phyloP scores from a whole-genome alignment of 768 basidiomycete species.

The Tylopilus sp. region DNA sequence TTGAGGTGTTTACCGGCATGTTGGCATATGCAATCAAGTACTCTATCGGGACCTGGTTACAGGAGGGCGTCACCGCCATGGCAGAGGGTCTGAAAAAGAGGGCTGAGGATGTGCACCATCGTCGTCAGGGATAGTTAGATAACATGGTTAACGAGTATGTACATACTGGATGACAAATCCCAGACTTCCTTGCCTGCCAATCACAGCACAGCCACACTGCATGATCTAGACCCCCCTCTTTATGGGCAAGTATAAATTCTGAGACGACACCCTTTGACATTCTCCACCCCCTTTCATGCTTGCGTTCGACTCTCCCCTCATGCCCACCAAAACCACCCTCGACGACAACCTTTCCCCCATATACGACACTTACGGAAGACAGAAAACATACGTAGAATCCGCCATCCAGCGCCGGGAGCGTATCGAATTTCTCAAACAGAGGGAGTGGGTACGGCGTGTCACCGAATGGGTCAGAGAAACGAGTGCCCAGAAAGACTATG shows the following conservation, averaged over 20 bases:
- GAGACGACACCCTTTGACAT: conserved; percentile 12
- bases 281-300: conserved; percentile 16
- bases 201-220: conserved; percentile 23
- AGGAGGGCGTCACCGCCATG: conserved; percentile 48
- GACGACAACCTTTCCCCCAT: conserved; percentile 21
- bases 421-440: conserved; percentile 47
- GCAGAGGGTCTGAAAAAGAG: conserved; percentile 54
- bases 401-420: conserved; percentile 47
- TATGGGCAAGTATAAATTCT: conserved; percentile 13
- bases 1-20: conserved; percentile 56
- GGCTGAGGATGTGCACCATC: conserved; percentile 35
- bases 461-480: conserved; percentile 36
- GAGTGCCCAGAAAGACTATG: conserved; percentile 25
- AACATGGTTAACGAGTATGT: conserved; percentile 1
- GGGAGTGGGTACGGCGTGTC: conserved; percentile 41
- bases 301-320: conserved; percentile 13
- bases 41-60: conserved; percentile 42
- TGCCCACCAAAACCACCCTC: conserved; percentile 14
- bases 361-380: conserved; percentile 44
- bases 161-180: conserved; percentile 18
- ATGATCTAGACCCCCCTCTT: conserved; percentile 23
- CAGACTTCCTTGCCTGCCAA: conserved; percentile 19
- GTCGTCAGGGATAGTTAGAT: background rate
- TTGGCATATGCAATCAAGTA: conserved; percentile 51
- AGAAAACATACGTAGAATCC: conserved; percentile 43